These are phyloP conservation scores for Fusarium xylarioides DNA, from an alignment of 2,329 filamentous ascomycete species.

Conservation along the genomic window DNA sequence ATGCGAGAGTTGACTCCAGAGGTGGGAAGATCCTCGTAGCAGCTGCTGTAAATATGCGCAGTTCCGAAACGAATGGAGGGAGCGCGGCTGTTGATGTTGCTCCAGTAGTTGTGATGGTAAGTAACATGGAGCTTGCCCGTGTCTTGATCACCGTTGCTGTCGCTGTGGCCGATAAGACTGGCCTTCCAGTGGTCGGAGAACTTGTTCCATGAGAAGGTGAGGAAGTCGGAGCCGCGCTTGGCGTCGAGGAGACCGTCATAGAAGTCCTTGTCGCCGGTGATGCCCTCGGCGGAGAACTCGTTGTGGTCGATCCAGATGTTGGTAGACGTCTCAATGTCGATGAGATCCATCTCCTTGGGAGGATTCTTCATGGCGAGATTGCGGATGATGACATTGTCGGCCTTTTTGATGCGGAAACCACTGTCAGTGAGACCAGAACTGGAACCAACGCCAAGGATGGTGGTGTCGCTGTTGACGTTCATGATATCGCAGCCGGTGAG, in stretches of 20 bases:
- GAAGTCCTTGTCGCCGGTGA: slow-evolving; percentile 65
- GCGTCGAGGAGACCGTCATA: slow-evolving; percentile 69
- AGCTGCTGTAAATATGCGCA: slow-evolving; percentile 65
- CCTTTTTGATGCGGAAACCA: slow-evolving; percentile 55
- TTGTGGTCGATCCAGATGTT: slow-evolving; percentile 68
- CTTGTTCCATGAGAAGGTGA: slow-evolving; percentile 50
- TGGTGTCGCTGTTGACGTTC: slow-evolving; percentile 57
- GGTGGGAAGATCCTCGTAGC: slow-evolving; percentile 54
- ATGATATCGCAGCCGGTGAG: slow-evolving; percentile 52
- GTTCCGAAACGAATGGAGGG: slow-evolving; percentile 64
- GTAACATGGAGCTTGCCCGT: slow-evolving; percentile 65
- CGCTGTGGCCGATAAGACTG: slow-evolving; percentile 66
- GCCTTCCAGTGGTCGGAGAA: slow-evolving; percentile 64
- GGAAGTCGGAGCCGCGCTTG: slow-evolving; percentile 64
- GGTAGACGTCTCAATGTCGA: slow-evolving; percentile 53
- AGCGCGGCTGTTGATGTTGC: slow-evolving; percentile 63
- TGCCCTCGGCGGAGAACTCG: slow-evolving; percentile 61
- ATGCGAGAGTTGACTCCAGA: slow-evolving; percentile 64
- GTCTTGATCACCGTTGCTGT: slow-evolving; percentile 61
- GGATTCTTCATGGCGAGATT: slow-evolving; percentile 60
- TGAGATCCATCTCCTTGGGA: slow-evolving; percentile 55
- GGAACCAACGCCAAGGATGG: slow-evolving; percentile 57
- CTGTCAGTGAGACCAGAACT: slow-evolving; percentile 49
- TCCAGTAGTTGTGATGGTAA: slow-evolving; percentile 64
- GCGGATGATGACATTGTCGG: slow-evolving; percentile 61